Evolutionary conservation across 2,329 filamentous ascomycete species (phyloP).

Genomic region (Knufia fluminis): DNA sequence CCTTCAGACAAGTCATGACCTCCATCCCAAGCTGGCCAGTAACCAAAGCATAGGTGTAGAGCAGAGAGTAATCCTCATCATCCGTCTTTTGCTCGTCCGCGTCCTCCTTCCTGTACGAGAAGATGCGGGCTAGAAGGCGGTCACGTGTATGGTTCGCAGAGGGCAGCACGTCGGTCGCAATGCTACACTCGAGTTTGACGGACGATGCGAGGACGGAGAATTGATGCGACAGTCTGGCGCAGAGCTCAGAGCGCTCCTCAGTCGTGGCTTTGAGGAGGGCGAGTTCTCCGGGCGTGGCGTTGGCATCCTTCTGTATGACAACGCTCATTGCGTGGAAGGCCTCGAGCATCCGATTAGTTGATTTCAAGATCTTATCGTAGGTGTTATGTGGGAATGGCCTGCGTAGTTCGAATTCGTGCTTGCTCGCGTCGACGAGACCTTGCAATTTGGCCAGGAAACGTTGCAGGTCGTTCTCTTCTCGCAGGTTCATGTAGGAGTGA

Average conservation of each 20-base stretch:
- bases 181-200: constrained; percentile 86
- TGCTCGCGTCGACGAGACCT: constrained; percentile 59
- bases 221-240: constrained; percentile 83
- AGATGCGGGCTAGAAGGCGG: constrained; percentile 74
- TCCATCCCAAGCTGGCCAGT: constrained; percentile 51
- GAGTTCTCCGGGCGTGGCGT: constrained; percentile 68
- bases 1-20: constrained; percentile 44
- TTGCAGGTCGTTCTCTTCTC: constrained; percentile 79
- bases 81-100: constrained; percentile 37
- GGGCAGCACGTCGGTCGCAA: constrained; percentile 72
- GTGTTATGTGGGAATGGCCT: constrained; percentile 73
- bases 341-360: constrained; percentile 77
- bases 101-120: constrained; percentile 69
- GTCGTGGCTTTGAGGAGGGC: constrained; percentile 71
- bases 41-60: constrained; percentile 77
- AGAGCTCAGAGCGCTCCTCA: constrained; percentile 69
- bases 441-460: constrained; percentile 68
- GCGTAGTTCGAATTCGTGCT: constrained; percentile 79
- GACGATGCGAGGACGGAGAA: constrained; percentile 78
- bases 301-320: constrained; percentile 70
- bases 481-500: constrained; percentile 72
- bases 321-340: constrained; percentile 95
- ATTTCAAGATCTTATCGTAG: constrained; percentile 65
- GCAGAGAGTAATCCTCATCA: constrained; percentile 68
- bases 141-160: constrained; percentile 74